Conservation (phyloP, 2,329 filamentous ascomycete genomes). For the Fusarium sp. region DNA sequence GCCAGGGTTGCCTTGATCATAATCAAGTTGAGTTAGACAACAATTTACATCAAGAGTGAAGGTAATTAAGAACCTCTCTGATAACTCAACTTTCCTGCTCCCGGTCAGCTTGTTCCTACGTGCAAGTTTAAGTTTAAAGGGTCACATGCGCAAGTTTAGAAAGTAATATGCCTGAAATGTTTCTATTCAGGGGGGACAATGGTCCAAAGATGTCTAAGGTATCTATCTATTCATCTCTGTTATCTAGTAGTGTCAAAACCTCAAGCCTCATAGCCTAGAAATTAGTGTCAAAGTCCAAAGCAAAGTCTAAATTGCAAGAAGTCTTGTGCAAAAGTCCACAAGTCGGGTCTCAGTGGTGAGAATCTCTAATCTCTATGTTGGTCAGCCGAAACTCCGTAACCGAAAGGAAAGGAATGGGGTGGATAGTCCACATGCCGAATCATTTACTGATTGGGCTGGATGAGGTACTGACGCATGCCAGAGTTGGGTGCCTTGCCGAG, state of each 20-base stretch:
- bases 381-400: neutral
- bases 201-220: neutral
- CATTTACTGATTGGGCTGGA: conserved; percentile 9
- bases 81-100: too few species aligned
- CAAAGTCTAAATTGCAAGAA: neutral
- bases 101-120: too few species aligned
- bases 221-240: neutral
- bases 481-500: conserved; percentile 40
- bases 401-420: neutral
- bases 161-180: neutral
- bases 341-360: neutral
- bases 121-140: neutral
- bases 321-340: neutral
- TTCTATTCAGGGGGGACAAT: conserved; percentile 4
- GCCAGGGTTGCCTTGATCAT: too few species aligned
- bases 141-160: neutral
- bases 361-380: neutral
- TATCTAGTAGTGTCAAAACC: neutral
- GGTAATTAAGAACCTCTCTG: too few species aligned
- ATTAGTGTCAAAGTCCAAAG: neutral
- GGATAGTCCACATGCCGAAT: too few species aligned
- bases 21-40: too few species aligned
- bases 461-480: conserved; percentile 42
- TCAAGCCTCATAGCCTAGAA: neutral
- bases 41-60: too few species aligned